These are phyloP conservation scores for Yarrowia phangngaensis DNA, from an alignment of 805 yeast species.

Conservation along the genomic window DNA sequence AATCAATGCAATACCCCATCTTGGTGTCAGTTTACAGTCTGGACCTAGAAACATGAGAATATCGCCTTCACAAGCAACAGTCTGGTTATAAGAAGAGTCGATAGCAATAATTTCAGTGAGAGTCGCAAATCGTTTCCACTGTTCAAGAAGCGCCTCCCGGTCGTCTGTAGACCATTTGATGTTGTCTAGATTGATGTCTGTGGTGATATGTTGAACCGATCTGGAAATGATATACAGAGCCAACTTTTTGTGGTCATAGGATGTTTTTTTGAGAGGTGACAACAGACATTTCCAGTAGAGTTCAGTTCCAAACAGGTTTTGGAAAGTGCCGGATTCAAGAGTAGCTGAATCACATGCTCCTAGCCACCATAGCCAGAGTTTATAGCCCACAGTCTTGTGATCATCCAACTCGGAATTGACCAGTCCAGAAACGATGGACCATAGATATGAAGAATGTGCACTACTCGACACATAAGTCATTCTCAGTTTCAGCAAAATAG, in stretches of 20 bases:
- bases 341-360: slow-evolving; percentile 3
- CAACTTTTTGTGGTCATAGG: slow-evolving; percentile 68
- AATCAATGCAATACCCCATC: slow-evolving; percentile 71
- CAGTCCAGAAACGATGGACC: slow-evolving; percentile 18
- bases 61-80: slow-evolving; percentile 69
- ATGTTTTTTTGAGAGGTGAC: slow-evolving; percentile 49
- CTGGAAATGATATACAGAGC: slow-evolving; percentile 61
- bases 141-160: slow-evolving; percentile 40
- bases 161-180: slow-evolving; percentile 47
- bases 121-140: slow-evolving; percentile 73
- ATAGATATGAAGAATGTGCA: background rate
- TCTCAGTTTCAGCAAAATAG: slow-evolving; percentile 3
- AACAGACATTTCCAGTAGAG: slow-evolving; percentile 59
- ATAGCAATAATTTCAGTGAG: slow-evolving; percentile 75
- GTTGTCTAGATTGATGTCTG: slow-evolving; percentile 40
- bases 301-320: slow-evolving; percentile 26
- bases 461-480: background rate
- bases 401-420: slow-evolving; percentile 1
- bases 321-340: slow-evolving; percentile 14
- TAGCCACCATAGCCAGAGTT: slow-evolving; percentile 32
- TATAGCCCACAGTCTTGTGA: slow-evolving; percentile 29
- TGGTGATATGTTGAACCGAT: slow-evolving; percentile 46
- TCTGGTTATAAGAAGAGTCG: slow-evolving; percentile 82
- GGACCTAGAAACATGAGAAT: slow-evolving; percentile 52
- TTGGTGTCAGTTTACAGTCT: slow-evolving; percentile 52